Percentiles rank a stretch among this genome's conserved stretches.
phyloP scores from a whole-genome alignment of 2,329 filamentous ascomycete genomes.

The Stylonectria norvegica region DNA sequence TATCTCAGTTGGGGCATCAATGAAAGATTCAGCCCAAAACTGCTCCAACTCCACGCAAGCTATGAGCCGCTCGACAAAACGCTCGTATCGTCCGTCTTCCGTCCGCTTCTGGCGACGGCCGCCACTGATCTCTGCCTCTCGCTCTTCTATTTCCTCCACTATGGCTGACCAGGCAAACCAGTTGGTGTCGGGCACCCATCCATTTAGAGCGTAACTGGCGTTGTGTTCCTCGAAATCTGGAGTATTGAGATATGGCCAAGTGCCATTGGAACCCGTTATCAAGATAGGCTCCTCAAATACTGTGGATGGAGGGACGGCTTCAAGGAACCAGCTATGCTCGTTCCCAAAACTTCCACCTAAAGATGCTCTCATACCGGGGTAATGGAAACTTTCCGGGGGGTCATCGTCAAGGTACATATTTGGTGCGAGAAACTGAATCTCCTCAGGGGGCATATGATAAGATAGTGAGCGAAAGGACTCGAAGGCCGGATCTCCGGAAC shows the following conservation, averaged over 20 bases:
- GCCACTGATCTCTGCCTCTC: slow-evolving; percentile 12
- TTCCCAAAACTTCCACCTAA: neutral
- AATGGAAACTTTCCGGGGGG: slow-evolving; percentile 3
- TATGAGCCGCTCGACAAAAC: slow-evolving; percentile 31
- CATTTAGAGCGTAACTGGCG: slow-evolving; percentile 40
- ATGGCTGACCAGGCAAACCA: slow-evolving; percentile 35
- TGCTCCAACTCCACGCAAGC: slow-evolving; percentile 47
- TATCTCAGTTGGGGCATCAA: slow-evolving; percentile 16
- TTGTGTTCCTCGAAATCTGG: slow-evolving; percentile 36
- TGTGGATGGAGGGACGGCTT: neutral
- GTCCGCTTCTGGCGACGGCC: slow-evolving; percentile 10
- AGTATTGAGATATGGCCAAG: slow-evolving; percentile 31
- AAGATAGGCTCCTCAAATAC: slow-evolving; percentile 21
- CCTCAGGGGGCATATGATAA: slow-evolving; percentile 13
- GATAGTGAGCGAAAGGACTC: slow-evolving; percentile 15
- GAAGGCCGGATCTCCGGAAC: slow-evolving; percentile 15
- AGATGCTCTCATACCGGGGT: slow-evolving; percentile 4
- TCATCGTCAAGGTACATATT: slow-evolving; percentile 39
- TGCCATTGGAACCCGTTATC: slow-evolving; percentile 24
- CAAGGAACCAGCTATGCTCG: neutral
- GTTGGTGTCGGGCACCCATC: slow-evolving; percentile 41
- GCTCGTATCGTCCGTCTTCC: slow-evolving; percentile 11
- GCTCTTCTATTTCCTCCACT: slow-evolving; percentile 27
- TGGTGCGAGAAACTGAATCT: slow-evolving; percentile 39
- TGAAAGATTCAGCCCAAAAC: slow-evolving; percentile 31